A percentile compares a stretch with the other conserved stretches of the same genome.
These are phyloP conservation scores for Diutina siamensis DNA, from an alignment of 1,139 yeast species.

Conservation along the genomic window DNA sequence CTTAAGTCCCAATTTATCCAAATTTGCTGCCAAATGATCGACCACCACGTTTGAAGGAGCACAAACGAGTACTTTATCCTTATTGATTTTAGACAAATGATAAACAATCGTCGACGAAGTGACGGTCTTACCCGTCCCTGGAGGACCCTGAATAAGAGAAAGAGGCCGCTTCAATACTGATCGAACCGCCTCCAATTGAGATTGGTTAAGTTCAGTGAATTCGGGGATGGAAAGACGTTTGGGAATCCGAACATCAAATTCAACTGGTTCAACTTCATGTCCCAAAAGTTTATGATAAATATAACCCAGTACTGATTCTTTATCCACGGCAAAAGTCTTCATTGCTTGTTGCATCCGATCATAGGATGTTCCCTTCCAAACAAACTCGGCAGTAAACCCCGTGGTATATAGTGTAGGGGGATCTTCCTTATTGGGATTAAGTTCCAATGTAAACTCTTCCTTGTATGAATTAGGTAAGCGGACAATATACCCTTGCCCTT, in stretches of 20 bases:
- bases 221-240: slow-evolving; percentile 51
- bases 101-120: slow-evolving; percentile 85
- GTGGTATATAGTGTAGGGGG: slow-evolving; percentile 49
- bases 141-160: slow-evolving; percentile 93
- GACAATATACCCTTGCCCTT: slow-evolving; percentile 59
- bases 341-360: slow-evolving; percentile 78
- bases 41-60: slow-evolving; percentile 96
- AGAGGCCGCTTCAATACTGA: slow-evolving; percentile 65
- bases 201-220: slow-evolving; percentile 58
- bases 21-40: slow-evolving; percentile 74
- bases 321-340: slow-evolving; percentile 57
- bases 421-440: slow-evolving; percentile 24
- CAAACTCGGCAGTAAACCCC: slow-evolving; percentile 76
- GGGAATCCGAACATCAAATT: slow-evolving; percentile 53
- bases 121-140: slow-evolving; percentile 94
- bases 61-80: slow-evolving; percentile 53
- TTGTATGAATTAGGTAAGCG: slow-evolving; percentile 57
- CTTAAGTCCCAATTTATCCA: slow-evolving; percentile 53
- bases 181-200: slow-evolving; percentile 72
- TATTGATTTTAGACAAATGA: slow-evolving; percentile 51
- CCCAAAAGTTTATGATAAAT: slow-evolving; percentile 77
- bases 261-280: slow-evolving; percentile 58
- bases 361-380: slow-evolving; percentile 82
- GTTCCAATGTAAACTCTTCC: slow-evolving; percentile 67
- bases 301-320: slow-evolving; percentile 63